Base-by-base conservation (phyloP, 495 filamentous ascomycete genomes). In the Aspergillus haitiensis region DNA sequence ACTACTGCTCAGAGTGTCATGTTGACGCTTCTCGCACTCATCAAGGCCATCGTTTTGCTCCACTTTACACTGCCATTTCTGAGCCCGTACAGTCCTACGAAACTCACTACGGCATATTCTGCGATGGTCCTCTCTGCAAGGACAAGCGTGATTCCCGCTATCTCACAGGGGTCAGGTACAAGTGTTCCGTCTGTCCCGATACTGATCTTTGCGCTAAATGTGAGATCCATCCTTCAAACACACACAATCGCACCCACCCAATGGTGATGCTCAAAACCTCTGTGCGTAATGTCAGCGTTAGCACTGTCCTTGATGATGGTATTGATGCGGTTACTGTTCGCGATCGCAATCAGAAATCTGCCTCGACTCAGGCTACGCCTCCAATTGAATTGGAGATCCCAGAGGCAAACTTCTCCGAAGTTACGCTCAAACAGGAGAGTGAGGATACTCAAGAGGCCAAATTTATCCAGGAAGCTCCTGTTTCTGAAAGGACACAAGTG, bases 201-300 rank as follows among this genome's bases (percentile, higher is more conserved):
- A 89, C 87, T 36, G 95, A 98, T 68, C 96, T 98, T 82, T 99
- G 94, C 71, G 92, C 88, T 63, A 89, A 83, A 67, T 99, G 94
- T 75, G 94, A 99, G 76, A 90, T 93, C 31, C 83, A 84, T 62
- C 95, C 95, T 6, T 80, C 78, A 52, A 92, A 96, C 72, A 75
- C 72, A 7, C 94, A 99, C 79, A 98, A 98, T 78, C 84, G 84
- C 63, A 97, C 94, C 13, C 94, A 99, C 68, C 94, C 94, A 6
- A 76, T 98, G 67, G 91, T 99, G 76, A 97, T 97, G 77, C 91
- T 99, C 80, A 97, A 92, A 83, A 94, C 90, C 3, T 88, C 93
- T 2, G 90, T 98, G 48, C 89, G 91, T 61, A 90, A 89, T 63
- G 92, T 97, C 32, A 88, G 83, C 52, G 90, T 99, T 52, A 94